Conservation (phyloP, 768 basidiomycete species). For the Lactarius trivialis region DNA sequence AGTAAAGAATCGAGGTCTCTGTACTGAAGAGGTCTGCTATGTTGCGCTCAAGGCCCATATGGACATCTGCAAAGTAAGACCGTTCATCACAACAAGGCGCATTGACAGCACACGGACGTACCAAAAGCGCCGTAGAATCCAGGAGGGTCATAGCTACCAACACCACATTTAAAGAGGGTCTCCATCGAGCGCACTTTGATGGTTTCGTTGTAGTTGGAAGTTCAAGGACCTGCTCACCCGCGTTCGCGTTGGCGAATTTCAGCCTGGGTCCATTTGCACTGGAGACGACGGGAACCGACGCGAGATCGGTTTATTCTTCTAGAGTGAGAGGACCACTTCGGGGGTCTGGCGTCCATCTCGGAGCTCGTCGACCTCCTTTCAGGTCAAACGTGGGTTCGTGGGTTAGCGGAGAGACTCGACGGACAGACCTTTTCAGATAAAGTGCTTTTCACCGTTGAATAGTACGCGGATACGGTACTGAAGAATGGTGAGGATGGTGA, state of each 20-base stretch:
- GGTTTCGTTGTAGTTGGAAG: conserved; percentile 81
- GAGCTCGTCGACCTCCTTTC: conserved; percentile 97
- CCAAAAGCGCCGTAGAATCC: conserved; percentile 97
- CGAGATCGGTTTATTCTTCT: conserved; percentile 60
- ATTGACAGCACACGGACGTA: conserved; percentile 33
- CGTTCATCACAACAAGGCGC: background rate
- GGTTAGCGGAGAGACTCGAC: background rate
- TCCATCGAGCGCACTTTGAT: conserved; percentile 84
- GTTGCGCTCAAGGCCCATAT: conserved; percentile 65
- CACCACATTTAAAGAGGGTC: conserved; percentile 80
- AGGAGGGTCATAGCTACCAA: conserved; percentile 93
- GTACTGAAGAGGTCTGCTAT: background rate
- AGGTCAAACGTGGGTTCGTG: conserved; percentile 2
- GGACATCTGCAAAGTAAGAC: conserved; percentile 58
- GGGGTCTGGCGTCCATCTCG: conserved; percentile 89
- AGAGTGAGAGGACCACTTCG: conserved; percentile 57
- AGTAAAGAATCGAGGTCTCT: background rate
- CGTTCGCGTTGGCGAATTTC: conserved; percentile 52
- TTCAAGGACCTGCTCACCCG: conserved; percentile 73
- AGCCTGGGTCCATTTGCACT: conserved; percentile 84
- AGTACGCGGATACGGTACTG: conserved; percentile 83
- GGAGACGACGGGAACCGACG: conserved; percentile 67
- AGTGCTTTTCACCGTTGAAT: conserved; percentile 81
- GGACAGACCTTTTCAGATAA: conserved; percentile 69
- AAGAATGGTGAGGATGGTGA: conserved; percentile 56